Base-by-base conservation (phyloP, 2,329 filamentous ascomycete species). In the Orbilia ellipsospora region DNA sequence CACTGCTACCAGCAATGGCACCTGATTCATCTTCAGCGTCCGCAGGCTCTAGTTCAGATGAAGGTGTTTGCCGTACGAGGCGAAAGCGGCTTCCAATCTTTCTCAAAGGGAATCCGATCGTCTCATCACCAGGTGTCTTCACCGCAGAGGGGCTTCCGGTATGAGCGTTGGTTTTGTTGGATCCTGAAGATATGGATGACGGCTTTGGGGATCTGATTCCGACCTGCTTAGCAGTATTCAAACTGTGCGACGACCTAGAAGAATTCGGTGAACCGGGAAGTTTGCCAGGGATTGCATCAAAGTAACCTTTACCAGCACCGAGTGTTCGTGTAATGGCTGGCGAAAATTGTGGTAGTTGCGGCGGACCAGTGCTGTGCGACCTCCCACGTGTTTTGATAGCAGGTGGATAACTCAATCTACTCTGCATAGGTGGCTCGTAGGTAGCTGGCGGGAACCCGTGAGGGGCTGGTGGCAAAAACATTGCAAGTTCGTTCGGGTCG, bases 1-100 rank as follows among this genome's bases (percentile, higher is more conserved):
- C 73, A 16, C 73, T 76, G 23, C 73, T 76, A 7, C 73, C 73
- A 15, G 66, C 65, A 13, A 76, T 62, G 12, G 73, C 73, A 42
- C 51, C 73, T 16, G 73, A 76, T n/a, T 75, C 76, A 26, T 63
- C 73, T n/a, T 77, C 72, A 10, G 57, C 64, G 54, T 78, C 76
- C 10, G 67, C 72, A 12, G 76, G 76, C 12, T 78, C 77, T 1
- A 78, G 57, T 54, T 78, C 76, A 28, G 66, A 67, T 0, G 75
- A 70, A 8, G 78, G 67, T 1, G 77, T 67, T 42, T 76, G 67
- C 7, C 74, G 48, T 20, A 76, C 69, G 13, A 74, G 54, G 2
- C 77, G 63, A 60, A 65, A 77, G 16, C 57, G 55, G 42, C 69
- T 60, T 1, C 72, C 67, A 18, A 56, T 75, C 48, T 57, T 51